A percentile compares a stretch with the other conserved stretches of the same genome.
Conservation (phyloP, 768 basidiomycete species). For the Pulveroboletus ravenelii region DNA sequence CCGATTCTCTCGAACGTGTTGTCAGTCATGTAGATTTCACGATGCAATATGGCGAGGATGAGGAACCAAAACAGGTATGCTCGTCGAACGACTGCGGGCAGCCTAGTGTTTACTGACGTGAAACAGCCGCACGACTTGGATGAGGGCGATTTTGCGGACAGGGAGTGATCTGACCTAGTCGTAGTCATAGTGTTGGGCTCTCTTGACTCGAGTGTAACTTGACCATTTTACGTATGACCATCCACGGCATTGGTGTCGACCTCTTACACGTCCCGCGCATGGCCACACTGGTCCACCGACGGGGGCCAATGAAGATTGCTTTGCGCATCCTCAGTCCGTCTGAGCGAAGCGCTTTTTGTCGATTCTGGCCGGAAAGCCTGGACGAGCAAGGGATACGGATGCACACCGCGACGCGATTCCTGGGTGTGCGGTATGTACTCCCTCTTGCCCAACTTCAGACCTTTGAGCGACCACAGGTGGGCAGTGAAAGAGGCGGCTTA, state of each 20-base stretch:
- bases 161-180: slow-evolving; percentile 41
- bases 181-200: neutral
- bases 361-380: slow-evolving; percentile 4
- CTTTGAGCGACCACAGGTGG: slow-evolving; percentile 49
- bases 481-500: slow-evolving; percentile 82
- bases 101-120: slow-evolving; percentile 9
- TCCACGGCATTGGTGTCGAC: slow-evolving; percentile 76
- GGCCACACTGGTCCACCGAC: slow-evolving; percentile 45
- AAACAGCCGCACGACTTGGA: slow-evolving; percentile 86
- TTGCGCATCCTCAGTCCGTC: slow-evolving; percentile 55
- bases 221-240: slow-evolving; percentile 38
- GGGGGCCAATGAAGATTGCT: slow-evolving; percentile 45
- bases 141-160: slow-evolving; percentile 82
- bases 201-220: neutral
- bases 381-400: slow-evolving; percentile 7
- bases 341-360: slow-evolving; percentile 37
- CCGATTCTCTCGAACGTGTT: slow-evolving; percentile 86
- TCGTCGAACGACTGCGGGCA: neutral
- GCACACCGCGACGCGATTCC: slow-evolving; percentile 43
- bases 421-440: slow-evolving; percentile 62
- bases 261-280: slow-evolving; percentile 68
- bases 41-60: slow-evolving; percentile 98
- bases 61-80: slow-evolving; percentile 89
- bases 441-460: neutral
- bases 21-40: slow-evolving; percentile 96